Evolutionary conservation across 2,329 filamentous ascomycete genomes (phyloP), one percentile per base, ranked within the genome.

Genomic region (Epichloe festucae): DNA sequence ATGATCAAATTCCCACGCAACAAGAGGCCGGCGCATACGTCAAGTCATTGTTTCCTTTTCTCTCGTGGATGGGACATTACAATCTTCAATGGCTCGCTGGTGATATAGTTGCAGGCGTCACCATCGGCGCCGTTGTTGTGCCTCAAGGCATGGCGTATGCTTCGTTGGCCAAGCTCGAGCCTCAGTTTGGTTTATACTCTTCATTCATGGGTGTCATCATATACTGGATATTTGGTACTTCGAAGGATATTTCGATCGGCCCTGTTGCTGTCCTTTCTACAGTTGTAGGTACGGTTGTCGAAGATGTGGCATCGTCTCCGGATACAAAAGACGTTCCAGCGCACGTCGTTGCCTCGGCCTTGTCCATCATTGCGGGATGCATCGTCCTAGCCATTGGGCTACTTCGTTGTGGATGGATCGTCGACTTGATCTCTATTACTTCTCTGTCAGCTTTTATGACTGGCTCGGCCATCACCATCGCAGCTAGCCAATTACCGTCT

Each of bases 171-270:
- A 78, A 84, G 54, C 75, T 97, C n/a, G 76, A 80, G 0, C 79
- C 85, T 5, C 77, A 97, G 63, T 97, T 84, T 62, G 91, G 91
- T 49, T 77, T 97, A 1, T 72, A 71, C 54, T 93, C 91, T 0
- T 96, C 91, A 0, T 97, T 98, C 64, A 93, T 96, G 78, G 93
- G 91, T 48, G 90, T 95, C 15, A 67, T 95, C 56, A 76, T 95
- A 55, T 98, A 98, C 70, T 97, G 91, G 91, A 86, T 96, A 64
- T 97, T 97, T 63, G 93, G 90, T 36, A 98, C 93, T 0, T 96
- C 91, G 14, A 98, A 97, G 65, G 91, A 98, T 67, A 97, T 98
- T 63, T 96, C 91, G 10, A 97, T 97, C 52, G 91, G 91, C 15
- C 91, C 91, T 35, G 93, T 97, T 47, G 93, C 93, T 39, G 93